Evolutionary conservation across 2,329 filamentous ascomycete genomes (phyloP), one percentile per base, ranked within the genome.

Genomic region (Colletotrichum sp.): DNA sequence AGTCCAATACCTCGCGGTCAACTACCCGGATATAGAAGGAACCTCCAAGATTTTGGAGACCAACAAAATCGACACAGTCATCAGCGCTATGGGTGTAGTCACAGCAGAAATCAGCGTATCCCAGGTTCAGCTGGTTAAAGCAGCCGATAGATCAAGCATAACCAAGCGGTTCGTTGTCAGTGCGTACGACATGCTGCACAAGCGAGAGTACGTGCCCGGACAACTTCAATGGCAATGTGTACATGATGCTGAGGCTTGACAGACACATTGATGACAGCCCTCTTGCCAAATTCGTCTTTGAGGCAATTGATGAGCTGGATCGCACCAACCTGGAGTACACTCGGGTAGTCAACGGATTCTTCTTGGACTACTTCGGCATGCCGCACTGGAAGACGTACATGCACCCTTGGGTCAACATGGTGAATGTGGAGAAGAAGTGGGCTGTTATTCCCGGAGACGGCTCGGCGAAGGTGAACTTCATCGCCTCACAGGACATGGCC

Each of bases 111-210:
- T 79, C 67, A 80, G 81, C 48, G 15, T 39, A 18, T 81, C 82
- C 1, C 84, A 89, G 76, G 25, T 86, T 27, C 85, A 86, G 32
- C 81, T 89, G 12, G 85, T 89, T 66, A 79, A 82, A 13, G 88
- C 87, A 2, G 86, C 87, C 0, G 84, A 84, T n/a, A 77, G 76
- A n/a, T 85, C 87, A 1, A 76, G 56, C 12, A 67, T 77, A 1
- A 87, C 87, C 1, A 82, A 81, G 66, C 79, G 87, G 27, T 86
- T 87, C 62, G 83, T 89, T 25, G 82, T 87, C 1, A 89, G 85
- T 75, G 81, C 84, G 66, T 89, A 82, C 78, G 86, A 82, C 39
- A 78, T 15, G 81, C 83, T 28, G 1, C 79, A 81, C 22, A 66
- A 76, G 2, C 80, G 82, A 43, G 72, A 71, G 55, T 61, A 43